A percentile compares a stretch with the other conserved stretches of the same genome.
Evolutionary conservation across 192 early-diverging fungal genomes (phyloP).

Genomic region (Tieghemiomyces parasiticus): DNA sequence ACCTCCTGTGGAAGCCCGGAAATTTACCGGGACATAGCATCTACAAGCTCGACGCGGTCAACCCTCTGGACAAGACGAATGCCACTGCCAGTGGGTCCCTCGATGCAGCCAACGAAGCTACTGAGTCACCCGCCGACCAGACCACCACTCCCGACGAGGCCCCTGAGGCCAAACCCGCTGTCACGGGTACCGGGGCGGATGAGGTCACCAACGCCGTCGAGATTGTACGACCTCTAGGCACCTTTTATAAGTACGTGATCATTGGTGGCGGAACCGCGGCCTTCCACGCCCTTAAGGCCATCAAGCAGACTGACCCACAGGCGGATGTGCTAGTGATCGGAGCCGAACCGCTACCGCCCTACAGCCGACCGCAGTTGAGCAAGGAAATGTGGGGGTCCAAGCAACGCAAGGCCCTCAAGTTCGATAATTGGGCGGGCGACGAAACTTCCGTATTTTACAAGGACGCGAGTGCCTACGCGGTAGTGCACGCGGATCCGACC

Average conservation of each 20-base stretch:
- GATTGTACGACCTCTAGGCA: not conserved
- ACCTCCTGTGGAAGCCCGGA: not conserved
- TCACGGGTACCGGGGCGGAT: not conserved
- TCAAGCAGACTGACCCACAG: slow-evolving; percentile 37
- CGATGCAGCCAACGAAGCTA: not conserved
- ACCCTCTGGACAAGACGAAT: not conserved
- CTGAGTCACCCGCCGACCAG: not conserved
- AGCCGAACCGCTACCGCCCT: slow-evolving; percentile 34
- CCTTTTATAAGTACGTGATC: slow-evolving; percentile 12
- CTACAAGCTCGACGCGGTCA: not conserved
- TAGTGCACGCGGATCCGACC: slow-evolving; percentile 22
- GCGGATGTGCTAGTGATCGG: slow-evolving; percentile 46
- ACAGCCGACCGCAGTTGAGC: slow-evolving; percentile 46
- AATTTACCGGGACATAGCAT: not conserved
- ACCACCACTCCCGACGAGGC: not conserved
- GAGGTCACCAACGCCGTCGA: not conserved
- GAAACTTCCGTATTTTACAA: slow-evolving; percentile 19
- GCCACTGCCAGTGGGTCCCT: not conserved
- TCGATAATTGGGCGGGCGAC: slow-evolving; percentile 43
- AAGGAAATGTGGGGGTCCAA: slow-evolving; percentile 53
- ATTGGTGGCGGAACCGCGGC: slow-evolving; percentile 43
- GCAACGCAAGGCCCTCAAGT: slow-evolving; percentile 23
- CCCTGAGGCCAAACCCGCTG: not conserved
- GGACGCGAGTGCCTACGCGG: slow-evolving; percentile 6
- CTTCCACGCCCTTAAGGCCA: slow-evolving; percentile 37